A percentile compares a stretch with the other conserved stretches of the same genome.
phyloP scores from a whole-genome alignment of 331 rosid species.

The Phaseolus coccineus region DNA sequence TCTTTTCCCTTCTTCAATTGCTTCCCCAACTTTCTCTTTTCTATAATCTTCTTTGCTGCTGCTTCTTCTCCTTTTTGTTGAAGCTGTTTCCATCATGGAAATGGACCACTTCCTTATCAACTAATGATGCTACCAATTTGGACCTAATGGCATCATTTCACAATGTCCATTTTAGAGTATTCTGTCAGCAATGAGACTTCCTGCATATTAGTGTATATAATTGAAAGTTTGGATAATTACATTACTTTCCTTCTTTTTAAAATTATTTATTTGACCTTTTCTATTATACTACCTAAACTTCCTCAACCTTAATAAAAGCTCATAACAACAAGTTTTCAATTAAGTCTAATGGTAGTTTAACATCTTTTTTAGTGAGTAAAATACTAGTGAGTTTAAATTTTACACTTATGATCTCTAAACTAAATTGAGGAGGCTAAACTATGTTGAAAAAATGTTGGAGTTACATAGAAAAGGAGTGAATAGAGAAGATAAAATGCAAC shows the following conservation, averaged over 20 bases:
- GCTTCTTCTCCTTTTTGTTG: constrained; percentile 21
- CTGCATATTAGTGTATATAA: too few relatives aligned
- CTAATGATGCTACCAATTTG: constrained; percentile 38
- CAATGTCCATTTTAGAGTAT: constrained; percentile 4
- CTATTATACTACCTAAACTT: neutral
- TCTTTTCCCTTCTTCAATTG: constrained; percentile 40
- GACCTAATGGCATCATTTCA: constrained; percentile 29
- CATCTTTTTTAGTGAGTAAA: too few relatives aligned
- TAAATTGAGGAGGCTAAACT: neutral
- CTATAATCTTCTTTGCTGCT: neutral
- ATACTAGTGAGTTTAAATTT: too few relatives aligned
- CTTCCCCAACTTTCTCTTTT: constrained; percentile 27
- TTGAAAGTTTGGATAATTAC: neutral
- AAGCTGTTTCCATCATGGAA: constrained; percentile 23
- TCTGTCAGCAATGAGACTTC: too few relatives aligned
- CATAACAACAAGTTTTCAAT: too few relatives aligned
- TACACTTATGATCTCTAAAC: neutral
- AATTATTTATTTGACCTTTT: neutral
- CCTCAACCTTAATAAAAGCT: neutral
- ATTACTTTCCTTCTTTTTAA: neutral
- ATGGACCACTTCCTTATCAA: constrained; percentile 39
- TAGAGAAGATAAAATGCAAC: neutral
- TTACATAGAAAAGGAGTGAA: neutral
- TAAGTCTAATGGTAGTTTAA: too few relatives aligned
- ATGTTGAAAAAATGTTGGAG: neutral